phyloP scores from a whole-genome alignment of 805 yeast genomes.

The Metschnikowia dekortorum region DNA sequence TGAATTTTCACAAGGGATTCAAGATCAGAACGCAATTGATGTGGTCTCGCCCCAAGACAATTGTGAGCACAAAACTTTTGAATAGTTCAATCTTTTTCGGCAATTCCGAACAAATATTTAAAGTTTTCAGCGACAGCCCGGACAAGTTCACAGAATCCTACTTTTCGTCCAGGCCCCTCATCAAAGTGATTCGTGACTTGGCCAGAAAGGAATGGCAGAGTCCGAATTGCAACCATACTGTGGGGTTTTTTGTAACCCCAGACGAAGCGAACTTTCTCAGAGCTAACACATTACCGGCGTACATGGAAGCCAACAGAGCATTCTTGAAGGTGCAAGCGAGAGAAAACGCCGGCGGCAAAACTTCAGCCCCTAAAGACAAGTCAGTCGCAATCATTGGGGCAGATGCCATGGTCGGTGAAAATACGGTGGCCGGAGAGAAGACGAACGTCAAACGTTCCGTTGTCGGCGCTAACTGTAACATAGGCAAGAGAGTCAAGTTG shows the following conservation, averaged over 20 bases:
- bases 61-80: conserved; percentile 70
- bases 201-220: conserved; percentile 94
- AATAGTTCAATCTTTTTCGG: conserved; percentile 63
- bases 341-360: conserved; percentile 22
- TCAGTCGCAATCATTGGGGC: conserved; percentile 75
- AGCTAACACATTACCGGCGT: conserved; percentile 72
- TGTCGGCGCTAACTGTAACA: conserved; percentile 65
- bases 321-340: conserved; percentile 64
- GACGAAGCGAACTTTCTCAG: conserved; percentile 67
- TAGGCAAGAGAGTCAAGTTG: conserved; percentile 84
- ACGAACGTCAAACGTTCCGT: conserved; percentile 85
- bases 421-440: conserved; percentile 69
- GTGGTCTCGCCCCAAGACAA: conserved; percentile 81
- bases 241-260: conserved; percentile 71
- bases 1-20: conserved; percentile 66
- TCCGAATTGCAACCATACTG: conserved; percentile 49
- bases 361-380: conserved; percentile 41
- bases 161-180: conserved; percentile 46
- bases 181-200: conserved; percentile 74
- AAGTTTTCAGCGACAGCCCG: conserved; percentile 41
- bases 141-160: conserved; percentile 33
- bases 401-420: conserved; percentile 74
- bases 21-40: conserved; percentile 79
- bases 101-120: conserved; percentile 42
- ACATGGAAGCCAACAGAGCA: conserved; percentile 84